Base-by-base conservation (phyloP, 1,284 basidiomycete genomes). In the Ganoderma meredithae region DNA sequence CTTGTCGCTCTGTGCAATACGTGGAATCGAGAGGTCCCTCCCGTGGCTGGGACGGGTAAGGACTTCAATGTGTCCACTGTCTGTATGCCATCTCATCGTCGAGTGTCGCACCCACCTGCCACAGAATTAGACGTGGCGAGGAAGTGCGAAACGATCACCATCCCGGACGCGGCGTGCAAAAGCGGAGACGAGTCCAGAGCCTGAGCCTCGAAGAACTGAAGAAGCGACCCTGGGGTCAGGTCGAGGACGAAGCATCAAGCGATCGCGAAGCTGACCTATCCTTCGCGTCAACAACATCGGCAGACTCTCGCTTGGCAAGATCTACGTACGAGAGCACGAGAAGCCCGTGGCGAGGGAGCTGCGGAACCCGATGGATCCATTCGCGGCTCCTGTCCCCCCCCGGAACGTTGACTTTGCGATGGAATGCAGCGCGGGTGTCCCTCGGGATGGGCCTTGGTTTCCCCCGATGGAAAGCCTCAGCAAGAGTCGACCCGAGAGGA, bases 241-340 rank as follows among this genome's bases (percentile, higher is more conserved):
- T 36, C 36, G 36, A 7, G 36, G 7, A 9, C 36, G 7, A 8
- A 9, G 9, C 17, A 12, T n/a, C 7, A 47, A 47, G n/a, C n/a
- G 10, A 47, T n/a, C n/a, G 8, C n/a, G 3, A 47, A 17, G 44
- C 44, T n/a, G 44, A 3, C 44, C 44, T 22, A 47, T 47, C 8
- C 86, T 86, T 0, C 69, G 79, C 27, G 73, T 85, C 33, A 60
- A 74, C 13, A 80, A 83, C 60, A 88, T 88, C 77, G 80, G 79
- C 40, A 75, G 76, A 6, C 27, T 31, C 27, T 31, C 27, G 27
- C 27, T 31, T 31, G 27, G 27, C 27, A 31, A 31, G 27, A 31
- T 31, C 27, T 31, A 31, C 27, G 27, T 31, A 31, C 27, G 27
- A 31, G 27, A 31, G 27, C n/a, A 22, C n/a, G n/a, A 47, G 9